Base-by-base conservation (phyloP, 106 monocot species). In the Acanthochlamys bracteata region DNA sequence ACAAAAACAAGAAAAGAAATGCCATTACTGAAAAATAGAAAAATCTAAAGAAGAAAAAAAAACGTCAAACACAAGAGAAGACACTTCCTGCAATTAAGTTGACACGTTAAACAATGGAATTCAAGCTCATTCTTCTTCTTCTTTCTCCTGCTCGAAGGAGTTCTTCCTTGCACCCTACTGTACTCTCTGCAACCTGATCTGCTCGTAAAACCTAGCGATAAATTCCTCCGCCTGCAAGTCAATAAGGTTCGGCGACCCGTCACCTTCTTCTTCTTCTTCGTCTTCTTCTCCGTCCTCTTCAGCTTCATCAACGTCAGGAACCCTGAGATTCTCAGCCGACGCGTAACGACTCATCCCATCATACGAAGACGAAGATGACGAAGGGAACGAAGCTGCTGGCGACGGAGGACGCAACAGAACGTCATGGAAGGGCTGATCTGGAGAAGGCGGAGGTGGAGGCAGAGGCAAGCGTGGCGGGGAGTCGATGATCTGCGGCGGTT, bases 181-280 rank as follows among this genome's bases (percentile, higher is more conserved):
- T 6, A 33, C 17, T 6, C 52, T 22, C 66, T 66, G 52, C 15
- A 66, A 24, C 25, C 66, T 52, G 20, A 66, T 53, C 53, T 66
- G 66, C 52, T 66, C 53, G 17, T 66, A 66, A 33, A 66, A 66
- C 1, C 53, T 66, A 10, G 26, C 25, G 53, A 66, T 66, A 25
- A 66, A 66, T 25, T 66, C 53, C 66, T 66, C 66, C 1, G 66
- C 66, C 26, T 53, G 45, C 53, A 66, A 11, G 33, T 66, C 66
- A 25, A 66, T 66, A 24, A 20, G 16, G 45, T 66, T 52, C 8
- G 53, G 52, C 17, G 14, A 11, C 7, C 52, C 53, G 10, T 39
- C 49, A 7, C 24, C 49, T 7, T 11, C 10, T 19, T 46, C 53
- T 1, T 11, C 26, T 10, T 15, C 49, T n/a, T 16, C 25, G 0